A percentile compares a stretch with the other conserved stretches of the same genome.
These are phyloP conservation scores for Ceratocystis ficicola DNA, from an alignment of 2,329 filamentous ascomycete species.

Conservation along the genomic window DNA sequence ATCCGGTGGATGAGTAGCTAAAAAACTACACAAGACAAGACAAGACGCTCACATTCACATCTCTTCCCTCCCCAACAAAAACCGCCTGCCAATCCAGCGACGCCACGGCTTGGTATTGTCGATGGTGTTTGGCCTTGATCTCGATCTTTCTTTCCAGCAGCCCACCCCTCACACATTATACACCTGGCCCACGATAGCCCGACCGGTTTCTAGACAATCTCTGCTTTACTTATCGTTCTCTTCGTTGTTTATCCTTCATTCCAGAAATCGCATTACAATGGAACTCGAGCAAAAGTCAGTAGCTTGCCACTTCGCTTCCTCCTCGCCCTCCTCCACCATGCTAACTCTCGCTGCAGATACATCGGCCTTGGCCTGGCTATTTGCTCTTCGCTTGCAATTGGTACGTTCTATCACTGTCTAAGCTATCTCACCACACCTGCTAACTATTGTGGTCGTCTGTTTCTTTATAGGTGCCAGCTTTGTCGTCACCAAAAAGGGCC, in stretches of 20 bases:
- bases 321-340: not conserved
- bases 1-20: not conserved
- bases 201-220: not conserved
- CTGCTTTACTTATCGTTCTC: not conserved
- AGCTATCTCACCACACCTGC: conserved; percentile 24
- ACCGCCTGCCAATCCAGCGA: no score
- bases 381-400: conserved; percentile 62
- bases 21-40: not conserved
- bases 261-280: conserved; percentile 1
- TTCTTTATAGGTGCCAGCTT: conserved; percentile 70
- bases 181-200: no score
- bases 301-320: not conserved
- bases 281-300: conserved; percentile 23
- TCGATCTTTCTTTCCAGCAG: no score
- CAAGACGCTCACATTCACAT: not conserved
- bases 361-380: conserved; percentile 66
- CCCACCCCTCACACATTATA: no score
- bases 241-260: no score
- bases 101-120: no score
- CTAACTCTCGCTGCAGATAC: conserved; percentile 42
- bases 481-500: conserved; percentile 97
- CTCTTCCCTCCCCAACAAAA: not conserved
- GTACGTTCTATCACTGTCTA: conserved; percentile 35
- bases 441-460: not conserved
- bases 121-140: no score